Evolutionary conservation across 2,329 filamentous ascomycete genomes (phyloP), one percentile per base, ranked within the genome.

Genomic region (Plenodomus tracheiphilus): DNA sequence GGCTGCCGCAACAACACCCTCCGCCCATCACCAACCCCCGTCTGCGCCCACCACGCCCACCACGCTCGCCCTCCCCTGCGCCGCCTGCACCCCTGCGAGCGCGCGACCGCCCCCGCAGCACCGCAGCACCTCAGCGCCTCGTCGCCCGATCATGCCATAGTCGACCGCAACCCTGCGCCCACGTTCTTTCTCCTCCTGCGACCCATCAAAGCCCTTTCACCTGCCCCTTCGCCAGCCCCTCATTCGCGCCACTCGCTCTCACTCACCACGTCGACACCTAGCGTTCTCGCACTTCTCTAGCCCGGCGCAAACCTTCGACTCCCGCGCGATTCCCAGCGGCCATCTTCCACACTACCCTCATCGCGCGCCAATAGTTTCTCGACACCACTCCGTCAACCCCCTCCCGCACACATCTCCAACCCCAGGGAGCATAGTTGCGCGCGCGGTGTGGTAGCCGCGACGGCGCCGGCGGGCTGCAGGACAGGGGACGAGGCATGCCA

Each of bases 401-500:
- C 10, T 37, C n/a, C 39, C 16, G 28, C 30, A n/a, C 21, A 25
- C 8, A 18, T 22, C 16, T 32, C 15, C 11, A n/a, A 18, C 35
- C n/a, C 6, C 35, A 37, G 35, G 15, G 11, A 32, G 6, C 28
- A 32, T 32, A 17, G 42, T 45, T 34, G 43, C 52, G 54, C 51
- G 39, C 32, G 44, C n/a, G n/a, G 28, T 47, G 39, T 39, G 49
- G 62, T 49, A 59, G 62, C 54, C 64, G 66, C 61, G 67, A 63
- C 62, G 59, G 65, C 63, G 65, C 59, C 56, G 53, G 53, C 53
- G 62, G 54, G 56, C 57, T 60, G 58, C 59, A 58, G 54, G 57
- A 65, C 58, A 56, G 50, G 52, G 57, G 58, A 50, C 64, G 62
- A 68, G 73, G 57, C 65, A 79, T 80, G 77, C 77, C 76, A 58